Evolutionary conservation across 148 eudicot species (phyloP).

Genomic region (Fallopia convolvulus): DNA sequence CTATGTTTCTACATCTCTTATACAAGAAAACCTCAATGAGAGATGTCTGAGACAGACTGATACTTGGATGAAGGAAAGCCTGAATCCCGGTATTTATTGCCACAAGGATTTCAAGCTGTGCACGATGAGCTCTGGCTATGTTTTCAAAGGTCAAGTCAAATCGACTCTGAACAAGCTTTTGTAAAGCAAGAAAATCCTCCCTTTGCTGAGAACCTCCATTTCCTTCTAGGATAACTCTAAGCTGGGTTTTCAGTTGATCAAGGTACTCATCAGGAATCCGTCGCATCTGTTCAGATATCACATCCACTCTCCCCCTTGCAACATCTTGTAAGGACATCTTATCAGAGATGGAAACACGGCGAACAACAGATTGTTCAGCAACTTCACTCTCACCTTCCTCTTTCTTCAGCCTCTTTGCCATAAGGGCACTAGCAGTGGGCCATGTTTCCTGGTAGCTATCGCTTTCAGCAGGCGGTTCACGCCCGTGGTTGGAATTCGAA

Average conservation of each 20-base stretch:
- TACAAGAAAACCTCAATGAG: constrained; percentile 55
- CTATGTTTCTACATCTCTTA: constrained; percentile 62
- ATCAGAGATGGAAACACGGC: not conserved
- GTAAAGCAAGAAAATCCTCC: constrained; percentile 47
- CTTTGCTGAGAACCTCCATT: constrained; percentile 53
- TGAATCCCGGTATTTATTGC: constrained; percentile 62
- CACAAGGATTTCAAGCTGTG: constrained; percentile 55
- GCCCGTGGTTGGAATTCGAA: not conserved
- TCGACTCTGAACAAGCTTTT: constrained; percentile 46
- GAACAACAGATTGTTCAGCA: not conserved
- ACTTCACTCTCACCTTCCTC: constrained; percentile 6
- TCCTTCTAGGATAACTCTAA: constrained; percentile 54
- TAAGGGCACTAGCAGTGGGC: constrained; percentile 6
- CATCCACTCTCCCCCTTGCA: constrained; percentile 44
- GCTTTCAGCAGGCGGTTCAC: constrained; percentile 7
- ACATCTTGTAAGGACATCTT: constrained; percentile 24
- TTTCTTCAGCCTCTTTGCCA: constrained; percentile 10
- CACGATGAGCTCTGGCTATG: constrained; percentile 36
- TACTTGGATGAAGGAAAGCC: constrained; percentile 65
- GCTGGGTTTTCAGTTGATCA: constrained; percentile 43
- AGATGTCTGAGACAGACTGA: constrained; percentile 53
- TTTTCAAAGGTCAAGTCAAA: constrained; percentile 44
- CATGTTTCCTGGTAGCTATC: constrained; percentile 10
- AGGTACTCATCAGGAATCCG: constrained; percentile 49
- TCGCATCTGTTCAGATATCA: constrained; percentile 44